These are phyloP conservation scores for Phaeoacremonium minimum DNA, from an alignment of 2,329 filamentous ascomycete species.

Conservation along the genomic window DNA sequence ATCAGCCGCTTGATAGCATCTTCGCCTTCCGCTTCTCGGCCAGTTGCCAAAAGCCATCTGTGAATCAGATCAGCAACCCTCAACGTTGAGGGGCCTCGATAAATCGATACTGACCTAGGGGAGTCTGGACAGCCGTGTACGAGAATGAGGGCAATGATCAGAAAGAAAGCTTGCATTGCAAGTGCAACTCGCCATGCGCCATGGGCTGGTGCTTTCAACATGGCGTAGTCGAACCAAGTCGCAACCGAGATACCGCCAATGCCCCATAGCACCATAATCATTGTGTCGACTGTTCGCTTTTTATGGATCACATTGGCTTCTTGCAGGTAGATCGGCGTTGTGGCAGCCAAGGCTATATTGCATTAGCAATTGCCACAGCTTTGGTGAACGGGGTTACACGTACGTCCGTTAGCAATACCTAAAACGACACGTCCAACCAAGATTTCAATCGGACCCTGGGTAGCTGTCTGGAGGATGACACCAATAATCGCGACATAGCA, in stretches of 20 bases:
- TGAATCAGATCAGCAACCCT: background rate
- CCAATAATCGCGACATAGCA: background rate
- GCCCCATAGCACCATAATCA: constrained; percentile 1
- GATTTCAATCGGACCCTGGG: background rate
- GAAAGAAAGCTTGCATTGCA: background rate
- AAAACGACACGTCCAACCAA: constrained; percentile 1
- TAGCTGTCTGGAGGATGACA: constrained; percentile 1
- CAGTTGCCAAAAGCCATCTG: background rate
- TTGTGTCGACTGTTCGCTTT: constrained; percentile 1
- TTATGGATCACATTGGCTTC: constrained; percentile 1
- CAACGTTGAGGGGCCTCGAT: background rate
- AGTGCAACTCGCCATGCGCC: background rate
- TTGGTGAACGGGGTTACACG: background rate
- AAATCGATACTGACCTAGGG: too few species aligned
- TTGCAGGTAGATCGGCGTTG: constrained; percentile 1
- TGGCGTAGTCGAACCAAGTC: background rate
- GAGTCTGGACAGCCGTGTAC: background rate
- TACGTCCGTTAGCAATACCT: constrained; percentile 1
- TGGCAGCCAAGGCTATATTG: background rate
- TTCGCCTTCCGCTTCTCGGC: background rate
- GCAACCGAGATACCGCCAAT: constrained; percentile 1
- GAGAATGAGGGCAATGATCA: background rate
- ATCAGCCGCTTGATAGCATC: background rate
- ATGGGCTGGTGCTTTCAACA: background rate
- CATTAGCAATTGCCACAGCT: background rate